Base-by-base conservation (phyloP, 2,329 filamentous ascomycete genomes). In the Talaromyces sp. region DNA sequence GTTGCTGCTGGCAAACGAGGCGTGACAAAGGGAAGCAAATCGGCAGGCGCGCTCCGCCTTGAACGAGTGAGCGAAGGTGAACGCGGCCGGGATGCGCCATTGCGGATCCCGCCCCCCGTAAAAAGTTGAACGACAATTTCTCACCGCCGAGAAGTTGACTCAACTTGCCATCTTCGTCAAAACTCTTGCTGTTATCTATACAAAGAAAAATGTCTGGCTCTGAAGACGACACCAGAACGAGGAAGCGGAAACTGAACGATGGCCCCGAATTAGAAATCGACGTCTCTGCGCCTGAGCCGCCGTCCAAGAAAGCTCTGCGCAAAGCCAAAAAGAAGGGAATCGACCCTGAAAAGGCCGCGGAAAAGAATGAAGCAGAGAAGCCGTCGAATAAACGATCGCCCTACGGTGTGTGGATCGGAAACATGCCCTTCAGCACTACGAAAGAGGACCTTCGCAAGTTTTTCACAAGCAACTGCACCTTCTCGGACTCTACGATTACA, bases 401-500 rank as follows among this genome's bases (percentile, higher is more conserved):
- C 19, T 87, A 91, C 74, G 91, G 92, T 63, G 85, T 99, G 65
- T 99, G 94, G 94, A 90, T 99, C 67, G 94, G 95, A 68, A 99
- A 99, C 75, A 78, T 99, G 64, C 85, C 89, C n/a, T 99, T 93
- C 80, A 85, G 84, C 53, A 81, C 88, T 46, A 94, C 89, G 51
- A 86, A 88, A 61, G 79, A 85, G 12, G 87, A 91, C 63, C 79
- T 99, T 54, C 87, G 88, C 69, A 84, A 83, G 62, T 97, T 96
- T 83, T 79, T 99, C n/a, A 83, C 88, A 35, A 87, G 86, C 7
- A 86, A 87, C 54, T 87, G 85, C 62, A 78, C 81, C 59, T 85
- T 91, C 63, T 78, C 83, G 31, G 82, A 86, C 59, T 83, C 86
- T 54, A 84, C 87, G 63, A 94, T 99, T 66, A 96, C 92, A 1